Conservation (phyloP, 805 yeast species). For the Suhomyces faveliae region DNA sequence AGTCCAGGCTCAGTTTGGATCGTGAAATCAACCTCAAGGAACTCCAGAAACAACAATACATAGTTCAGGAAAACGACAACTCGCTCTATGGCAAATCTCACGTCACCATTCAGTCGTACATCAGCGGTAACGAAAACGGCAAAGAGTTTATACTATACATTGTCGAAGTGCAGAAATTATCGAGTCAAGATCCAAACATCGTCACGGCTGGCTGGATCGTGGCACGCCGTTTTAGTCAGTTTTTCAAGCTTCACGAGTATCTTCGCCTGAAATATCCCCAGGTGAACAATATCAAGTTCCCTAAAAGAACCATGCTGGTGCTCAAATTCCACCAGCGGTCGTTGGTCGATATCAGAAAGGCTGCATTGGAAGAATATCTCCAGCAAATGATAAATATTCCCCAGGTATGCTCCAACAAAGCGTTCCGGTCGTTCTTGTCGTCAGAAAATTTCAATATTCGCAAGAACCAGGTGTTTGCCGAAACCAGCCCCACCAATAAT, state of each 20-base stretch:
- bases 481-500: conserved; percentile 14
- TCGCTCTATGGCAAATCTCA: conserved; percentile 67
- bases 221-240: conserved; percentile 87
- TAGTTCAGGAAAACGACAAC: conserved; percentile 80
- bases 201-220: conserved; percentile 81
- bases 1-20: conserved; percentile 64
- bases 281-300: conserved; percentile 50
- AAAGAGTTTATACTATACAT: conserved; percentile 68
- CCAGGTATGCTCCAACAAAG: conserved; percentile 69
- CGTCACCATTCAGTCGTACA: conserved; percentile 51
- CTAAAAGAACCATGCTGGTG: conserved; percentile 61
- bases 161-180: conserved; percentile 65
- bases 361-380: conserved; percentile 61
- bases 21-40: conserved; percentile 75
- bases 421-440: conserved; percentile 75
- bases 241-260: conserved; percentile 66
- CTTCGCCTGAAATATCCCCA: conserved; percentile 52
- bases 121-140: conserved; percentile 56
- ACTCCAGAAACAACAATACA: conserved; percentile 72
- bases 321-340: conserved; percentile 66
- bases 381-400: conserved; percentile 56
- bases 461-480: conserved; percentile 28
- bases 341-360: conserved; percentile 62
- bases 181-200: conserved; percentile 39
- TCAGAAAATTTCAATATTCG: conserved; percentile 54